phyloP scores from a whole-genome alignment of 169 alveolate genomes.

The Eimeria sp. region DNA sequence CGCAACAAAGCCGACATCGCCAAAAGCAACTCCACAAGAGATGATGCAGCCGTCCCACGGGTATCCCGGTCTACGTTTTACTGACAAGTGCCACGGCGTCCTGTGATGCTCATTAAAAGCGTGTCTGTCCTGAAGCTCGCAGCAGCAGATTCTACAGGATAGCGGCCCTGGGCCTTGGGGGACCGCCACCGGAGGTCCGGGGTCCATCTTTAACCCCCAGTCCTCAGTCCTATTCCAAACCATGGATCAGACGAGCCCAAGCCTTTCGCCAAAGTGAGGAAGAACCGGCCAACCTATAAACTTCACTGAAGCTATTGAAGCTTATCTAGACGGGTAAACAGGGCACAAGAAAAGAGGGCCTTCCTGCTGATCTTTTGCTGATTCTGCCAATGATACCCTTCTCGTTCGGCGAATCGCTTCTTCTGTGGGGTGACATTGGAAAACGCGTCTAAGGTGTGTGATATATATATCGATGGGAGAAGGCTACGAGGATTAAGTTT shows the following conservation, averaged over 20 bases:
- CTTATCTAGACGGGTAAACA: background rate
- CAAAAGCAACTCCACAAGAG: background rate
- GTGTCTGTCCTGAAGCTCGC: constrained; percentile 16
- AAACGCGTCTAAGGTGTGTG: background rate
- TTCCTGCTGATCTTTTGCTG: background rate
- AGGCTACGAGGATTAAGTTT: background rate
- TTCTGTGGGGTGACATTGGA: constrained; percentile 4
- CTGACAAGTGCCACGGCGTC: constrained; percentile 62
- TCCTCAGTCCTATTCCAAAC: background rate
- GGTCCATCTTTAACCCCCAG: constrained; percentile 2
- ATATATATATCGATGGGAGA: background rate
- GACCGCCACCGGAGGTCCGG: constrained; percentile 1
- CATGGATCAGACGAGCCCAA: background rate
- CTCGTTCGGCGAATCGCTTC: constrained; percentile 5
- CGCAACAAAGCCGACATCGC: background rate
- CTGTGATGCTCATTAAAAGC: constrained; percentile 59
- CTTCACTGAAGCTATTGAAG: background rate
- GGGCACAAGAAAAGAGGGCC: background rate
- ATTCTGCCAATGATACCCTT: background rate
- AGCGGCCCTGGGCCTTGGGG: constrained; percentile 43
- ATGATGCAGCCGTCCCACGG: background rate
- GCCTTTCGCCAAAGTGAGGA: background rate
- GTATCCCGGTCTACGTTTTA: background rate
- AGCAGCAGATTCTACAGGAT: constrained; percentile 57
- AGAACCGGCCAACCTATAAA: background rate